Conservation (phyloP, 164 flowering plant species). For the Piper longum region DNA sequence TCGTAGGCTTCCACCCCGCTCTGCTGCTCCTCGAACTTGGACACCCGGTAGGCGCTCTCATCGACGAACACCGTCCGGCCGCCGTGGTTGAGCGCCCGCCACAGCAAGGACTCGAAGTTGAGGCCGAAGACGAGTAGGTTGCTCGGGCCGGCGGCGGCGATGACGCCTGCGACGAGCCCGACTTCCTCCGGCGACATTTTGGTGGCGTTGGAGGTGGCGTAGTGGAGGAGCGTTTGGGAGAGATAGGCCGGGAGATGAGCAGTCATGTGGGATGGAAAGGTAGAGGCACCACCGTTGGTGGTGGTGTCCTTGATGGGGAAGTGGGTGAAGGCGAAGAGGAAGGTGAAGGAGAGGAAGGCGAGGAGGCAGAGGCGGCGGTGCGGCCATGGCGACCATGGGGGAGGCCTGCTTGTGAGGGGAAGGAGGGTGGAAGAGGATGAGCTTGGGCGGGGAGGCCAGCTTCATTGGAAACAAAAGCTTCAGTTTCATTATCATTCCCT, state of each 20-base stretch:
- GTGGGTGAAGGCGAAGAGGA: conserved; percentile 40
- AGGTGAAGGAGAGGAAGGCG: conserved; percentile 43
- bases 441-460: conserved; percentile 6
- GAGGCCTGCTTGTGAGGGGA: conserved; percentile 16
- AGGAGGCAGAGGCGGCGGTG: conserved; percentile 41
- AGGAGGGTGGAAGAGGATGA: conserved; percentile 19
- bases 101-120: conserved; percentile 71
- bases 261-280: not conserved
- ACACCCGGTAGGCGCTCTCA: too few relatives aligned
- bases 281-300: not conserved
- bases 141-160: conserved; percentile 35
- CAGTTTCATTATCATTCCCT: not conserved
- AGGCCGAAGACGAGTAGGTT: conserved; percentile 81
- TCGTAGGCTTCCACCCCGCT: too few relatives aligned
- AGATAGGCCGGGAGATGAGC: conserved; percentile 15
- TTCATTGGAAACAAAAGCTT: conserved; percentile 1
- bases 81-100: conserved; percentile 51
- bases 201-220: conserved; percentile 31
- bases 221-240: conserved; percentile 49
- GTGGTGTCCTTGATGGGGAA: conserved; percentile 15
- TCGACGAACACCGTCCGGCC: too few relatives aligned
- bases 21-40: too few relatives aligned
- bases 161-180: conserved; percentile 27
- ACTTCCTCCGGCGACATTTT: conserved; percentile 49
- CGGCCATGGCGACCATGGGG: not conserved